phyloP scores from a whole-genome alignment of 1,284 basidiomycete species.

The Farysia itapuensis region DNA sequence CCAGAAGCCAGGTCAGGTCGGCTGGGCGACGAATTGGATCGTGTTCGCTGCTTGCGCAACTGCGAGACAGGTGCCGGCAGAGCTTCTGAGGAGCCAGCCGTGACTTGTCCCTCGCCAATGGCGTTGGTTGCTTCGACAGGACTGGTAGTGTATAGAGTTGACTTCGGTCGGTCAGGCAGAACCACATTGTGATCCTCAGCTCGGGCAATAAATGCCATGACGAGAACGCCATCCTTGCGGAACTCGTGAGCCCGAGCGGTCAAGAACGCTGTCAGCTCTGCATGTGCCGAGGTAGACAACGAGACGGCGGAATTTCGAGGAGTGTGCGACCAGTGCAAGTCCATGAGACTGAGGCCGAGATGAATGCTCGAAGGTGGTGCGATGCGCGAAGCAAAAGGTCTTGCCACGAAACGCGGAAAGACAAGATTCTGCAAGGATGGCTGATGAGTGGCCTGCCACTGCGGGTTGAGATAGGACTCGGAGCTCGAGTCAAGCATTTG shows the following conservation, averaged over 20 bases:
- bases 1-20: slow-evolving; percentile 2
- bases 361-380: slow-evolving; percentile 56
- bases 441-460: slow-evolving; percentile 48
- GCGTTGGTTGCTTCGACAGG: slow-evolving; percentile 2
- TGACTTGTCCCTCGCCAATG: background rate
- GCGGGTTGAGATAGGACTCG: slow-evolving; percentile 52
- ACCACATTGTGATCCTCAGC: slow-evolving; percentile 49
- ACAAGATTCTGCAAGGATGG: slow-evolving; percentile 54
- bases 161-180: slow-evolving; percentile 27
- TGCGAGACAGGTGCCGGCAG: background rate
- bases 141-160: slow-evolving; percentile 15
- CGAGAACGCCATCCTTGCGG: slow-evolving; percentile 58
- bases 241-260: slow-evolving; percentile 60
- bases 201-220: slow-evolving; percentile 60
- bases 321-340: slow-evolving; percentile 60
- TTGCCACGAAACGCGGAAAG: slow-evolving; percentile 53
- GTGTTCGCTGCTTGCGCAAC: slow-evolving; percentile 23
- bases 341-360: slow-evolving; percentile 60
- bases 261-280: slow-evolving; percentile 60
- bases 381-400: slow-evolving; percentile 59
- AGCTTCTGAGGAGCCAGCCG: background rate
- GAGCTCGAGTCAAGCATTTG: slow-evolving; percentile 50
- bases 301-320: slow-evolving; percentile 49
- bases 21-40: slow-evolving; percentile 34
- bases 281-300: slow-evolving; percentile 58